A percentile compares a stretch with the other conserved stretches of the same genome.
These are phyloP conservation scores for Paramarasmius palmivorus DNA, from an alignment of 1,284 basidiomycete species.

Conservation along the genomic window DNA sequence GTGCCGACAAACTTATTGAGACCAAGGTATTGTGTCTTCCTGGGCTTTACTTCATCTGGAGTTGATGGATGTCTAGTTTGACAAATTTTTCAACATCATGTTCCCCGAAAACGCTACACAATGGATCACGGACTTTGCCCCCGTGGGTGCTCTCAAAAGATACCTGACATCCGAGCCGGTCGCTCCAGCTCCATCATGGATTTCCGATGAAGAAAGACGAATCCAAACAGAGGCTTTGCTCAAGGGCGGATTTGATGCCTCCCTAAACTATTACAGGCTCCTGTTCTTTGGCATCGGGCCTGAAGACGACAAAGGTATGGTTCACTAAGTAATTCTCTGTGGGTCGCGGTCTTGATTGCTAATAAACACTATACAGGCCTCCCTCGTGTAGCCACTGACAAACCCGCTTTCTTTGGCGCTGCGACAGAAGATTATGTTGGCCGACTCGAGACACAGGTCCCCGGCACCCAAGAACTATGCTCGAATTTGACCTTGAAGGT, in stretches of 20 bases:
- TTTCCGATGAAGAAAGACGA: too few species aligned
- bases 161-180: too few species aligned
- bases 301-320: too few species aligned
- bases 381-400: constrained; percentile 22
- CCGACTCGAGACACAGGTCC: constrained; percentile 19
- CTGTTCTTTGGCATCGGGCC: constrained; percentile 24
- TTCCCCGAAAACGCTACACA: too few species aligned
- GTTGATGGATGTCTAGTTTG: constrained; percentile 24
- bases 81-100: constrained; percentile 22
- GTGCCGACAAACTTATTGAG: constrained; percentile 28
- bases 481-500: constrained; percentile 31
- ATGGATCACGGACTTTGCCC: too few species aligned
- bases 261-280: too few species aligned
- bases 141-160: too few species aligned
- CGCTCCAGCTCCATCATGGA: too few species aligned
- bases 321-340: constrained; percentile 17
- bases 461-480: constrained; percentile 20
- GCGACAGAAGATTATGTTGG: constrained; percentile 29
- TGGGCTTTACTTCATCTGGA: constrained; percentile 16
- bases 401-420: constrained; percentile 35
- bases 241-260: too few species aligned
- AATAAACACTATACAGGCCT: constrained; percentile 21
- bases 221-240: too few species aligned
- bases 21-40: too few species aligned
- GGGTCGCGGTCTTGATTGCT: constrained; percentile 9